These are phyloP conservation scores for Leccinum fallax DNA, from an alignment of 1,284 basidiomycete genomes.

Conservation along the genomic window DNA sequence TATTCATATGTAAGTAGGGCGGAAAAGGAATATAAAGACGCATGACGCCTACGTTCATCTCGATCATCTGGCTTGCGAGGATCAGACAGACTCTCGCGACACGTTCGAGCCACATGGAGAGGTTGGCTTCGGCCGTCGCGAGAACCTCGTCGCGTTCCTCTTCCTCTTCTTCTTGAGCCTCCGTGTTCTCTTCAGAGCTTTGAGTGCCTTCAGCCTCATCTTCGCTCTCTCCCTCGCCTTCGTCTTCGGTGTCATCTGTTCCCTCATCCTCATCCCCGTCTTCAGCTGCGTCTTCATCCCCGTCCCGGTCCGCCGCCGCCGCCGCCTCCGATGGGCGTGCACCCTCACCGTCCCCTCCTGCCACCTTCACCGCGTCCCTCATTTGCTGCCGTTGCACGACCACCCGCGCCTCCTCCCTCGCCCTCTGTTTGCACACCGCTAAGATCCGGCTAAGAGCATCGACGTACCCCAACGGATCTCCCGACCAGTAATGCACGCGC, in stretches of 20 bases:
- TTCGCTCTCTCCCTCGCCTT: neutral
- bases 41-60: conserved; percentile 59
- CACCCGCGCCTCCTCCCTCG: conserved; percentile 42
- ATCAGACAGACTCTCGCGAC: conserved; percentile 69
- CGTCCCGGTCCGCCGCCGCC: neutral
- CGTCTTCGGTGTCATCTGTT: neutral
- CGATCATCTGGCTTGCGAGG: conserved; percentile 71
- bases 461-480: conserved; percentile 73
- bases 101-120: conserved; percentile 79
- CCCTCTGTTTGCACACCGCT: conserved; percentile 68
- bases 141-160: conserved; percentile 21
- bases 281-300: neutral
- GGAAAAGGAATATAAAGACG: neutral
- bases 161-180: neutral
- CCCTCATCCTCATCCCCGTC: neutral
- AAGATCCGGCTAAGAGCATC: conserved; percentile 81
- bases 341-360: neutral
- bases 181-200: neutral
- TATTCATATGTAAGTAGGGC: neutral
- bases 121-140: conserved; percentile 40
- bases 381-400: conserved; percentile 42
- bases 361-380: neutral
- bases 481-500: conserved; percentile 71
- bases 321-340: neutral
- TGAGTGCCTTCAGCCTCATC: neutral